These are phyloP conservation scores for Fonsecaea monophora DNA, from an alignment of 2,329 filamentous ascomycete species.

Conservation along the genomic window DNA sequence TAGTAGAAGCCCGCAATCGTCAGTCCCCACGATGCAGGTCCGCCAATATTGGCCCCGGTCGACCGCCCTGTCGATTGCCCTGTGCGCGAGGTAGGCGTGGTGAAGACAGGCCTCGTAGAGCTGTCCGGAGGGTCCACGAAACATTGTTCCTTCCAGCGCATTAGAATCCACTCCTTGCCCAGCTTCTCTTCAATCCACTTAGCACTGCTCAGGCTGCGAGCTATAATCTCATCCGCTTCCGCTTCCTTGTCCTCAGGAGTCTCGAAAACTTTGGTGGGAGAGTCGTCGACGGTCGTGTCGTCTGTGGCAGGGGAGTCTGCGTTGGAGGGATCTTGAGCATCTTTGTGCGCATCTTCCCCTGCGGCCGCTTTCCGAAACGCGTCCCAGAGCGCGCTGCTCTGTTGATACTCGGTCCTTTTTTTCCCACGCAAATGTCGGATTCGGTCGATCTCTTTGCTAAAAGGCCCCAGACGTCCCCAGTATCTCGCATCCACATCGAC, in stretches of 20 bases:
- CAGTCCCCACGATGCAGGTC: constrained; percentile 49
- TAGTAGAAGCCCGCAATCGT: constrained; percentile 61
- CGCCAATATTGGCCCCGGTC: not conserved
- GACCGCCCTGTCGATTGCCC: constrained; percentile 7
- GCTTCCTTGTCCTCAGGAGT: constrained; percentile 25
- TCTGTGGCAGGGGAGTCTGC: constrained; percentile 6
- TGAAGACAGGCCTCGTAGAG: constrained; percentile 27
- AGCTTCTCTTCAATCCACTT: constrained; percentile 39
- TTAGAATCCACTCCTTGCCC: constrained; percentile 56
- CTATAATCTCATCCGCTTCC: constrained; percentile 34
- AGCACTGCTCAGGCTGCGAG: constrained; percentile 33
- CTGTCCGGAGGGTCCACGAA: constrained; percentile 47
- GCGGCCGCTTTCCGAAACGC: constrained; percentile 33
- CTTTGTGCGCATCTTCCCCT: constrained; percentile 31
- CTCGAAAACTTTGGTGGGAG: constrained; percentile 43
- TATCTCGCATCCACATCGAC: constrained; percentile 56
- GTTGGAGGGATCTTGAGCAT: constrained; percentile 34
- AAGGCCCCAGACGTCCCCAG: constrained; percentile 57
- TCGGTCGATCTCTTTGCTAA: constrained; percentile 53
- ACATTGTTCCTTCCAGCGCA: constrained; percentile 61
- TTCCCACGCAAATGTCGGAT: constrained; percentile 29
- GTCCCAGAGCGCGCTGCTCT: constrained; percentile 33
- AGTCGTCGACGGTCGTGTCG: not conserved
- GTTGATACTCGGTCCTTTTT: constrained; percentile 29
- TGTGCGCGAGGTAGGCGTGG: constrained; percentile 9